phyloP scores from a whole-genome alignment of 768 basidiomycete species.

The Auricularia auricula-judae region DNA sequence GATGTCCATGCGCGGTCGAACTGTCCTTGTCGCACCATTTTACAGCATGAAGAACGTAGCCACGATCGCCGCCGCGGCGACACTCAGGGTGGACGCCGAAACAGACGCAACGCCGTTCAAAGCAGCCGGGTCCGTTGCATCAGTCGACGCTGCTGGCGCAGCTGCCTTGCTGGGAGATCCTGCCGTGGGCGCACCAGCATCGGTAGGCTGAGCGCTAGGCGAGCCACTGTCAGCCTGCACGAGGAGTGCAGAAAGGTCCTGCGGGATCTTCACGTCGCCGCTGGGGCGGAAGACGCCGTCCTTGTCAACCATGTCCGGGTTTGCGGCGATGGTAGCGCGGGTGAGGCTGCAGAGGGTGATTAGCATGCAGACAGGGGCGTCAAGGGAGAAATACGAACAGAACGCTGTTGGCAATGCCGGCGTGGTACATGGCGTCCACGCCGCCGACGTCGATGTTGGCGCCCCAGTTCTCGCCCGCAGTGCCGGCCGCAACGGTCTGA shows the following conservation, averaged over 20 bases:
- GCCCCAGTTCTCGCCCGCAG: slow-evolving; percentile 49
- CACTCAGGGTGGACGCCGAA: slow-evolving; percentile 36
- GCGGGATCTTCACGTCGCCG: slow-evolving; percentile 43
- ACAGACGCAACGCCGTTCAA: slow-evolving; percentile 36
- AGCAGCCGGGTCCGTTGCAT: slow-evolving; percentile 12
- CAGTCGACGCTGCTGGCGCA: slow-evolving; percentile 10
- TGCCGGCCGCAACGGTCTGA: slow-evolving; percentile 35
- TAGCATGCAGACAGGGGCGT: neutral
- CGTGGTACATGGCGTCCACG: slow-evolving; percentile 38
- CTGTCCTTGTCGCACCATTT: slow-evolving; percentile 6
- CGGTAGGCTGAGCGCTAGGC: too few species aligned
- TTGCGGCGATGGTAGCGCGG: slow-evolving; percentile 32
- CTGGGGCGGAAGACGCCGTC: slow-evolving; percentile 41
- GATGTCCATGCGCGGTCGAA: too few species aligned
- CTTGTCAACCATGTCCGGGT: slow-evolving; percentile 38
- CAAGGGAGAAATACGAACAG: slow-evolving; percentile 16
- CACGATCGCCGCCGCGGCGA: slow-evolving; percentile 40
- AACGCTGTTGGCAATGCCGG: slow-evolving; percentile 45
- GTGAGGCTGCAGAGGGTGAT: slow-evolving; percentile 24
- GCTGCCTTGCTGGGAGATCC: neutral
- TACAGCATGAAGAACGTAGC: slow-evolving; percentile 33
- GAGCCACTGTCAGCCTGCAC: slow-evolving; percentile 20
- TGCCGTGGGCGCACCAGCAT: too few species aligned
- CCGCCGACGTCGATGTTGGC: slow-evolving; percentile 43
- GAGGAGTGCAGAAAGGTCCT: slow-evolving; percentile 40